Evolutionary conservation across 305 asterid genomes (phyloP).

Genomic region (Rubia tinctorum): DNA sequence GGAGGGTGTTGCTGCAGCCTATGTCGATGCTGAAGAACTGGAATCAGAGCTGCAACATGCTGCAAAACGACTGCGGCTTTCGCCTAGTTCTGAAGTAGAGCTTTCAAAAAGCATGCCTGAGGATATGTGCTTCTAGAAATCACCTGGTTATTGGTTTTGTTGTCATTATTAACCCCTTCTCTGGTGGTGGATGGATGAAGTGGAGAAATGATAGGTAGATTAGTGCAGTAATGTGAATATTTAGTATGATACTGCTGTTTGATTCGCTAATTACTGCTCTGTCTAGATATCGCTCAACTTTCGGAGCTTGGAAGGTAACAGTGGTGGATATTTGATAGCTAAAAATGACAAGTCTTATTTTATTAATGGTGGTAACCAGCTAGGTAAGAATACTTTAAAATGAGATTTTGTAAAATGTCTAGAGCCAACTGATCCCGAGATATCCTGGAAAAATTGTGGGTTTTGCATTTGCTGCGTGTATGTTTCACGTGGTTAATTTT

Average conservation of each 20-base stretch:
- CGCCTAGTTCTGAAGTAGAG: conserved; percentile 28
- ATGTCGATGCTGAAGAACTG: conserved; percentile 12
- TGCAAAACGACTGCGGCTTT: conserved; percentile 52
- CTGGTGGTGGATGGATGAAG: no score
- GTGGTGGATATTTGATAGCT: background rate
- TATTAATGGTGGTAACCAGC: background rate
- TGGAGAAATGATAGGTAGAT: background rate
- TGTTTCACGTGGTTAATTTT: no score
- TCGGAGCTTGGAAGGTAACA: background rate
- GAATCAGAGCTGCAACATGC: conserved; percentile 35
- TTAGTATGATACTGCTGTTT: background rate
- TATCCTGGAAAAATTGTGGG: background rate
- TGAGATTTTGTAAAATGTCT: background rate
- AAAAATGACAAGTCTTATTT: background rate
- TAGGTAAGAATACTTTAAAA: background rate
- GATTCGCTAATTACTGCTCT: background rate
- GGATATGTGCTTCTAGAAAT: conserved; percentile 27
- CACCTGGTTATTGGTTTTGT: background rate
- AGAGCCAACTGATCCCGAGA: background rate
- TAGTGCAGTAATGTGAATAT: conserved; percentile 12
- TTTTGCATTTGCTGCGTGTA: background rate
- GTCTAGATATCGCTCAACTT: background rate
- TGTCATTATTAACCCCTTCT: background rate
- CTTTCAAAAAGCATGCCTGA: conserved; percentile 16
- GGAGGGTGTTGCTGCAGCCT: conserved; percentile 1